Evolutionary conservation across 768 basidiomycete species (phyloP), one percentile per base, ranked within the genome.

Genomic region (Megacollybia marginata): DNA sequence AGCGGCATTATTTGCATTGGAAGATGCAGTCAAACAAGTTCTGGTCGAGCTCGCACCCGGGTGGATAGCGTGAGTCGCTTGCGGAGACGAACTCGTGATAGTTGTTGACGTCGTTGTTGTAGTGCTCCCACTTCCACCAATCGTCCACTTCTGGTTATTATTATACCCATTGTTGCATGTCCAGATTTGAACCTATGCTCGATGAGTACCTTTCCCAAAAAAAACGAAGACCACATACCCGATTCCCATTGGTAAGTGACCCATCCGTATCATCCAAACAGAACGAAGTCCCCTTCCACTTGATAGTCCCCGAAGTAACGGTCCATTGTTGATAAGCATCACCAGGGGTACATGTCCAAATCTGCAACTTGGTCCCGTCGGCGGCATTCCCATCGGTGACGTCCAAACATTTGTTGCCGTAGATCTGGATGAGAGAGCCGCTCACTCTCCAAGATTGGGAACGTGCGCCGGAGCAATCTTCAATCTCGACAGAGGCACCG

Each of bases 301-400:
- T 40, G 31, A 48, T 48, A 18, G 48, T 20, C 34, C 33, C 49
- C 7, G 45, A 47, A 1, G 40, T 44, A 15, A 51, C 48, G 23
- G 50, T 54, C 48, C 53, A 59, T 16, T 52, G 47, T 33, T 61
- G 59, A 52, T 61, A 57, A 28, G 47, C 33, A 19, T 54, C 50
- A 9, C 44, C 44, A 33, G 40, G 47, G 16, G 45, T 35, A 49
- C 61, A 62, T 40, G 46, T 51, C 59, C 59, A 63, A 38, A 62
- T 57, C 49, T 63, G 59, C 11, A 63, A 47, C 54, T 62, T 59
- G 8, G 56, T 55, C 18, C 61, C 61, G 43, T 60, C 52, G 28
- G 47, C 57, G 16, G 52, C 54, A 4, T 20, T 31, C 9, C 62
- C 62, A 31, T 50, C 42, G 5, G 52, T 54, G 42, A 62, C 59